A percentile compares a stretch with the other conserved stretches of the same genome.
Conservation (phyloP, 1,284 basidiomycete genomes). For the Pisolithus thermaeus region DNA sequence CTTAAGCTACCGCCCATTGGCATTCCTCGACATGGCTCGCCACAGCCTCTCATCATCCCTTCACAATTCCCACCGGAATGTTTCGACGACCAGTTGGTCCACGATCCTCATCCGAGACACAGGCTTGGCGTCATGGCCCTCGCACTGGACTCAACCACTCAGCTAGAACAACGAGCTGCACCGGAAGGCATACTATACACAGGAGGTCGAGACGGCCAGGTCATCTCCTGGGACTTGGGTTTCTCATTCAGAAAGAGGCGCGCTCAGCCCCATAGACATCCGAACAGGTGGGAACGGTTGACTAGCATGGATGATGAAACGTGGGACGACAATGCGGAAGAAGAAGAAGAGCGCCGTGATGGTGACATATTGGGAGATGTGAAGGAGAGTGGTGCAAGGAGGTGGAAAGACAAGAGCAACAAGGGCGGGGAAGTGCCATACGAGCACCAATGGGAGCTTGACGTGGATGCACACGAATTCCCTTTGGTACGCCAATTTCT, state of each 20-base stretch:
- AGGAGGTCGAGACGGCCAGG: conserved; percentile 87
- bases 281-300: conserved; percentile 63
- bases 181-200: conserved; percentile 94
- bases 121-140: conserved; percentile 83
- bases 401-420: conserved; percentile 31
- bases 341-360: conserved; percentile 51
- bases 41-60: conserved; percentile 61
- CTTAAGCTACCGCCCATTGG: conserved; percentile 69
- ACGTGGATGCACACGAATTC: conserved; percentile 41
- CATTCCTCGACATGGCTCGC: conserved; percentile 53
- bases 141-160: conserved; percentile 81
- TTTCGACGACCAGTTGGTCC: conserved; percentile 3
- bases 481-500: conserved; percentile 41
- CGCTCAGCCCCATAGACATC: conserved; percentile 19
- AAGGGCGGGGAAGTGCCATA: conserved; percentile 43
- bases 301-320: conserved; percentile 76
- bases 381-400: conserved; percentile 29
- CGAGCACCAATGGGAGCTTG: conserved; percentile 78
- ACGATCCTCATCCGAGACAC: conserved; percentile 63
- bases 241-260: conserved; percentile 50
- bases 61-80: conserved; percentile 18
- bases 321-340: conserved; percentile 54
- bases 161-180: conserved; percentile 49
- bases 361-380: conserved; percentile 77
- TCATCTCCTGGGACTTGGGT: conserved; percentile 88